phyloP scores from a whole-genome alignment of 306 rosid genomes.

The Corylus heterophylla region DNA sequence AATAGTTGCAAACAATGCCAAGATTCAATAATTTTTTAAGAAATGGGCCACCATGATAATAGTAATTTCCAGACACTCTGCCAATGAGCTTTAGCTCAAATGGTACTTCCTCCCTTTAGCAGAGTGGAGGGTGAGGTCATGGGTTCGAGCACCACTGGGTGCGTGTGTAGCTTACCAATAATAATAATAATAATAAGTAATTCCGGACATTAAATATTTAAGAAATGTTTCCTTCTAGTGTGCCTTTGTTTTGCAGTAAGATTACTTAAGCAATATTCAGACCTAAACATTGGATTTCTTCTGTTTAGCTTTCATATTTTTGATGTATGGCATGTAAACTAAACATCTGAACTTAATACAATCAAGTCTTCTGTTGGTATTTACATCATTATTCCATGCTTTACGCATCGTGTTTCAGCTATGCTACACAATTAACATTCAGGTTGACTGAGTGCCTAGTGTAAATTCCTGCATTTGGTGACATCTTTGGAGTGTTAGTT shows the following conservation, averaged over 20 bases:
- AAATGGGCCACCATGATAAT: no score
- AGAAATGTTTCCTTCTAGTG: not conserved
- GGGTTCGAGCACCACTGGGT: no score
- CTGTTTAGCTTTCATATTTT: not conserved
- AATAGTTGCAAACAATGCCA: no score
- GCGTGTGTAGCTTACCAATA: no score
- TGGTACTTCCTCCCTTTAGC: no score
- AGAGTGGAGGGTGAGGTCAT: no score
- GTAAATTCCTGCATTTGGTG: not conserved
- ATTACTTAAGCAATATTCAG: not conserved
- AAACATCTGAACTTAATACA: not conserved
- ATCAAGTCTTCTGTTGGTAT: not conserved
- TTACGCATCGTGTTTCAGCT: not conserved
- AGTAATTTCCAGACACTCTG: no score
- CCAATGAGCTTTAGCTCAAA: no score
- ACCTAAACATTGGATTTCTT: not conserved
- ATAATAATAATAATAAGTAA: not conserved
- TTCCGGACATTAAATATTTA: not conserved
- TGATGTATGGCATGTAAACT: not conserved
- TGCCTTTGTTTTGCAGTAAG: not conserved
- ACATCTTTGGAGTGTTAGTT: not conserved
- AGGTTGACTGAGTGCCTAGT: slow-evolving; percentile 3
- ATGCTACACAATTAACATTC: not conserved
- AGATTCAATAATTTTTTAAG: no score
- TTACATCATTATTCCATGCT: not conserved